phyloP scores from a whole-genome alignment of 208 protist genomes.

The Histomonas meleagridis region DNA sequence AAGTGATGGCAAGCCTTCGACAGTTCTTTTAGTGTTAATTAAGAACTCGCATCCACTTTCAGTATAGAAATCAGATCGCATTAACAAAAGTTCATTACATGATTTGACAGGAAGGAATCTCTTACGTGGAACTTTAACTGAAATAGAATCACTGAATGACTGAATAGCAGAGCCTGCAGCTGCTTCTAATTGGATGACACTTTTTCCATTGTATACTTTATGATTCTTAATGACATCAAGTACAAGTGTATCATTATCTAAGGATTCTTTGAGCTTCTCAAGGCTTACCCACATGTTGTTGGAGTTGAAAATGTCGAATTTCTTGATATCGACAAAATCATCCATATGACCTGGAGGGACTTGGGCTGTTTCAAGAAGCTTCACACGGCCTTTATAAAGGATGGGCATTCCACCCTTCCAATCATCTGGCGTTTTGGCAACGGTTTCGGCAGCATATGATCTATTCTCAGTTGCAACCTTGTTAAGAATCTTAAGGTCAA shows the following conservation, averaged over 20 bases:
- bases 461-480: conserved; percentile 52
- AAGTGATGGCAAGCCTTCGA: neutral
- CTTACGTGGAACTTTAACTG: conserved; percentile 75
- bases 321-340: conserved; percentile 62
- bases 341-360: conserved; percentile 29
- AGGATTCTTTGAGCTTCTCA: conserved; percentile 42
- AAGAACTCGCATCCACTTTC: conserved; percentile 6
- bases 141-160: conserved; percentile 62
- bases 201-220: conserved; percentile 47
- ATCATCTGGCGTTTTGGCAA: conserved; percentile 34
- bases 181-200: conserved; percentile 51
- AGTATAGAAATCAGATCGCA: conserved; percentile 46
- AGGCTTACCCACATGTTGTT: conserved; percentile 96
- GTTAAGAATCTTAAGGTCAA: conserved; percentile 55
- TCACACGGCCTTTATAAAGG: conserved; percentile 32
- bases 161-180: conserved; percentile 79
- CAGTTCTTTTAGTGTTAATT: neutral
- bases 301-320: conserved; percentile 94
- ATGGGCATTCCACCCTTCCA: conserved; percentile 36
- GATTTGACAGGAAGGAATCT: conserved; percentile 93
- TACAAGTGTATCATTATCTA: conserved; percentile 41
- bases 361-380: conserved; percentile 30
- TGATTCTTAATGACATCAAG: conserved; percentile 50
- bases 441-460: conserved; percentile 28
- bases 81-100: conserved; percentile 77